phyloP scores from a whole-genome alignment of 1,284 basidiomycete genomes.

The Pulchroboletus neoregius region DNA sequence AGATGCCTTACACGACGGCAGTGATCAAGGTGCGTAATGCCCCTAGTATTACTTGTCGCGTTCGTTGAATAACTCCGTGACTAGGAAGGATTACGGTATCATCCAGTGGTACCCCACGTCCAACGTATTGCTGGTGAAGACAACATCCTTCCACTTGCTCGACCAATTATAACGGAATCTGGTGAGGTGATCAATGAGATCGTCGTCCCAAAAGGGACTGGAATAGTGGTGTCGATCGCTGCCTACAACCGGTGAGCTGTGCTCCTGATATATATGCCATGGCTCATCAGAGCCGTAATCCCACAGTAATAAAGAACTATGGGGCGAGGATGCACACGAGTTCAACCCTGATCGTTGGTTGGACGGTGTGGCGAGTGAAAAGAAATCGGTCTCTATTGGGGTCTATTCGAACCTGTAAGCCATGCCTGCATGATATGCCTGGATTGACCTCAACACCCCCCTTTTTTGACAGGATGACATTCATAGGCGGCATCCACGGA shows the following conservation, averaged over 20 bases:
- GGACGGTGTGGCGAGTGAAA: no score
- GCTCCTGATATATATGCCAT: neutral
- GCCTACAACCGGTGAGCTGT: conserved; percentile 36
- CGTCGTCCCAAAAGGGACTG: conserved; percentile 35
- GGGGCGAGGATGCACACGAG: conserved; percentile 50
- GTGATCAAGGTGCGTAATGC: conserved; percentile 47
- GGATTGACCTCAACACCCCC: neutral
- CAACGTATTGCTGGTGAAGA: conserved; percentile 38
- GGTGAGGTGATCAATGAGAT: conserved; percentile 38
- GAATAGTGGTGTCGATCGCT: conserved; percentile 35
- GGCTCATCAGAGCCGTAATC: neutral
- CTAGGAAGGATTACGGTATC: conserved; percentile 41
- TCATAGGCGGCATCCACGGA: conserved; percentile 40
- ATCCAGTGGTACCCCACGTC: conserved; percentile 35
- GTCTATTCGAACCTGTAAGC: conserved; percentile 51
- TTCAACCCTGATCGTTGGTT: no score
- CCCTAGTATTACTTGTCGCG: no score
- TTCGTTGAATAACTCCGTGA: no score
- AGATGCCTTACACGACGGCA: conserved; percentile 49
- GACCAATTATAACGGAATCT: conserved; percentile 36
- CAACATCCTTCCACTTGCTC: conserved; percentile 43
- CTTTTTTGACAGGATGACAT: conserved; percentile 37
- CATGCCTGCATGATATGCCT: neutral
- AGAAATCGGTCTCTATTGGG: conserved; percentile 41
- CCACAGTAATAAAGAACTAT: conserved; percentile 41